These are phyloP conservation scores for Cyberlindnera amylophila DNA, from an alignment of 805 yeast species.

Conservation along the genomic window DNA sequence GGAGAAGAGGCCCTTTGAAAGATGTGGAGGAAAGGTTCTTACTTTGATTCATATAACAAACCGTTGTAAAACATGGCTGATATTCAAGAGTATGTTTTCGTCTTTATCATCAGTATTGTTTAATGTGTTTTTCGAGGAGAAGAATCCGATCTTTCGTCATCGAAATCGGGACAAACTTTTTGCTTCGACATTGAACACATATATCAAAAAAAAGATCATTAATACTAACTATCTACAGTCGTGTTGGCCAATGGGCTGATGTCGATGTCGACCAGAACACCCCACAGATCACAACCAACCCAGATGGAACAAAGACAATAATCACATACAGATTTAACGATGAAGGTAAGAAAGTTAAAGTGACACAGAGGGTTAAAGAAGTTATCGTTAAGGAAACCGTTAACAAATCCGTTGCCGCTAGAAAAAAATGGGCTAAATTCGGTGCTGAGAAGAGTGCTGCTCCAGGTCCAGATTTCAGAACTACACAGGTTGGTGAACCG, in stretches of 20 bases:
- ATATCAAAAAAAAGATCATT: too few relatives aligned
- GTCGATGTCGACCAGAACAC: constrained; percentile 60
- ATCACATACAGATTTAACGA: constrained; percentile 70
- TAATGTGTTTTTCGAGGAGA: too few relatives aligned
- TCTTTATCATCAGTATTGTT: too few relatives aligned
- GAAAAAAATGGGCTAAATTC: constrained; percentile 84
- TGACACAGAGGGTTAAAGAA: constrained; percentile 81
- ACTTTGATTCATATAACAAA: not conserved
- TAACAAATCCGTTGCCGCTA: constrained; percentile 79
- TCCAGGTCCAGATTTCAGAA: constrained; percentile 84
- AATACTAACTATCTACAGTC: constrained; percentile 3
- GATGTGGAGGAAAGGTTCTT: not conserved
- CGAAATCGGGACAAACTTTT: too few relatives aligned
- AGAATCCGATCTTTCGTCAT: too few relatives aligned
- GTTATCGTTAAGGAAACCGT: constrained; percentile 76
- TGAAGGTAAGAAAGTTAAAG: constrained; percentile 79
- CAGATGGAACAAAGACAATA: constrained; percentile 88
- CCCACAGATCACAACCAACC: constrained; percentile 70
- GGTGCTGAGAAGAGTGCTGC: constrained; percentile 73
- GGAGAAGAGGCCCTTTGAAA: not conserved
- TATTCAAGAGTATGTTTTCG: constrained; percentile 4
- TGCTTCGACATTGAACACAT: too few relatives aligned
- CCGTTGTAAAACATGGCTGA: constrained; percentile 3
- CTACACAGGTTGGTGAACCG: constrained; percentile 86
- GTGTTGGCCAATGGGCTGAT: constrained; percentile 27